Evolutionary conservation across 768 basidiomycete species (phyloP).

Genomic region (Termitomyces sp.): DNA sequence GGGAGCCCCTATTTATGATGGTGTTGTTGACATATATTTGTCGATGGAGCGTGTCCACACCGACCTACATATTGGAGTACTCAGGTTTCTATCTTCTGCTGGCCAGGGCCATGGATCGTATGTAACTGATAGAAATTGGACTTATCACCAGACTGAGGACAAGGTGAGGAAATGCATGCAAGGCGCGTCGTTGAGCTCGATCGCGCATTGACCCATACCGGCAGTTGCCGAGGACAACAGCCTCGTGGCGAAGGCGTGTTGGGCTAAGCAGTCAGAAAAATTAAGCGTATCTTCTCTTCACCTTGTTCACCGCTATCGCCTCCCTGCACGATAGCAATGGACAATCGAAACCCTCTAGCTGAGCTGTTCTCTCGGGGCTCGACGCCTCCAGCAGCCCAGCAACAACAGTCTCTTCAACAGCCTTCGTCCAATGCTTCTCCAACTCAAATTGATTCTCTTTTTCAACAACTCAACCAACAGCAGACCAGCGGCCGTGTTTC

Average conservation of each 20-base stretch:
- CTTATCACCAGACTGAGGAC: not conserved
- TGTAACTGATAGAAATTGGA: not conserved
- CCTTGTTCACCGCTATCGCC: slow-evolving; percentile 9
- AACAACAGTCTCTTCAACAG: slow-evolving; percentile 29
- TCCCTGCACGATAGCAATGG: slow-evolving; percentile 25
- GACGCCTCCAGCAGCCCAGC: slow-evolving; percentile 38
- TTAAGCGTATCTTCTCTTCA: slow-evolving; percentile 9
- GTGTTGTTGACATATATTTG: slow-evolving; percentile 16
- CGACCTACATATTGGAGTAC: not conserved
- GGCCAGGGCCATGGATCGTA: not conserved
- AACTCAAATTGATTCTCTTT: slow-evolving; percentile 64
- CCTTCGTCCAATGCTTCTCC: slow-evolving; percentile 43
- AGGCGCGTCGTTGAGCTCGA: not conserved
- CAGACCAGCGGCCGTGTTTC: slow-evolving; percentile 16
- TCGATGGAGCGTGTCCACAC: not conserved
- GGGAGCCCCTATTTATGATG: not conserved
- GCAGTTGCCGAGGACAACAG: slow-evolving; percentile 25
- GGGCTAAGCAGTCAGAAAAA: slow-evolving; percentile 18
- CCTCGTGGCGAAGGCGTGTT: slow-evolving; percentile 46
- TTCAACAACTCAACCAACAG: slow-evolving; percentile 45
- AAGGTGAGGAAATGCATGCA: not conserved
- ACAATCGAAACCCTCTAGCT: slow-evolving; percentile 36
- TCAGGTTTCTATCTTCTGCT: not conserved
- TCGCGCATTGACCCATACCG: slow-evolving; percentile 16
- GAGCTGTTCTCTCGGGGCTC: slow-evolving; percentile 53